Evolutionary conservation across 495 filamentous ascomycete genomes (phyloP).

Genomic region (Penicillium lagena): DNA sequence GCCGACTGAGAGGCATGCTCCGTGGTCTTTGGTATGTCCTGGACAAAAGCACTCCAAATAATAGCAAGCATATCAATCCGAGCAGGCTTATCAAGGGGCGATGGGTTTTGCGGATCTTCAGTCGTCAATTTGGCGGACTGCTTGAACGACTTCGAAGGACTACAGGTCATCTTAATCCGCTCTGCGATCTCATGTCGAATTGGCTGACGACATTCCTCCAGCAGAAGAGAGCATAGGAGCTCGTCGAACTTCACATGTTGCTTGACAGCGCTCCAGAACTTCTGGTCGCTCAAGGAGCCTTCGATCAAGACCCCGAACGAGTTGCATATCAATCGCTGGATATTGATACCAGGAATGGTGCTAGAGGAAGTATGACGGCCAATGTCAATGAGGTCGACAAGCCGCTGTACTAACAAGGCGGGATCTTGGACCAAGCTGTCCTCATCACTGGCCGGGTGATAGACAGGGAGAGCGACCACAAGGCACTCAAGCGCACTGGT

Average conservation of each 20-base stretch:
- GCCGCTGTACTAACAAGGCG: slow-evolving; percentile 16
- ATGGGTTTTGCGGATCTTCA: slow-evolving; percentile 4
- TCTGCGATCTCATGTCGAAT: slow-evolving; percentile 32
- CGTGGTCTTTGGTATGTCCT: slow-evolving; percentile 39
- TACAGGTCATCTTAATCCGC: slow-evolving; percentile 27
- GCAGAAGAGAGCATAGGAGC: slow-evolving; percentile 29
- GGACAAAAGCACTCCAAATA: slow-evolving; percentile 47
- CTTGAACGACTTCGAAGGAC: slow-evolving; percentile 19
- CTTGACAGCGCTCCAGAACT: slow-evolving; percentile 55
- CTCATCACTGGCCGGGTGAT: slow-evolving; percentile 4
- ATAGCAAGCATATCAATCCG: slow-evolving; percentile 37
- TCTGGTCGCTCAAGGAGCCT: slow-evolving; percentile 50
- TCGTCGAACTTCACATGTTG: slow-evolving; percentile 32
- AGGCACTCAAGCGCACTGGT: slow-evolving; percentile 9
- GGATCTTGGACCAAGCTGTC: slow-evolving; percentile 12
- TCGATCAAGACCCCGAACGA: slow-evolving; percentile 61
- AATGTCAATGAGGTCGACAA: slow-evolving; percentile 25
- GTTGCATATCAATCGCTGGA: slow-evolving; percentile 38
- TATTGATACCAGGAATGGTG: slow-evolving; percentile 4
- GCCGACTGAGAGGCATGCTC: slow-evolving; percentile 39
- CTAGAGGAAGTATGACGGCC: slow-evolving; percentile 8
- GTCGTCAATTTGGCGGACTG: slow-evolving; percentile 11
- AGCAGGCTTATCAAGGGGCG: slow-evolving; percentile 14
- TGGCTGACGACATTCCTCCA: slow-evolving; percentile 24
- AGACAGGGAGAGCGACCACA: slow-evolving; percentile 5